These are phyloP conservation scores for Eucalyptus curtisii DNA, from an alignment of 345 rosid species.

Conservation along the genomic window DNA sequence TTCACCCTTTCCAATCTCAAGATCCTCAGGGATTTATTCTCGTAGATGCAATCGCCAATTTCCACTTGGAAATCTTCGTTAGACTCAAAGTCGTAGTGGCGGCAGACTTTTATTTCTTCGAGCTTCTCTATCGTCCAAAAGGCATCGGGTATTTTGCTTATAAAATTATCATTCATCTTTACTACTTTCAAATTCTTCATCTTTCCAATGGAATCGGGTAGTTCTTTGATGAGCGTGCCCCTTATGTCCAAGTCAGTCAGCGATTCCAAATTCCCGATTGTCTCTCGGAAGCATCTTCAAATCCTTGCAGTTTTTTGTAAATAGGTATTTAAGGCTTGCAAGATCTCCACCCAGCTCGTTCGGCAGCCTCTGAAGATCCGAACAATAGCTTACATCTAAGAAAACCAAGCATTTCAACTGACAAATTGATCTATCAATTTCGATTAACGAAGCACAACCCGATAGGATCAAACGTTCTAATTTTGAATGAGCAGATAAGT, in stretches of 20 bases:
- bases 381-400: accelerated
- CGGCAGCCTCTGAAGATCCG: accelerated
- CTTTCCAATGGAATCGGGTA: no score
- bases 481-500: not conserved
- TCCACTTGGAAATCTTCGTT: no score
- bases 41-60: accelerated
- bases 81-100: no score
- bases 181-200: no score
- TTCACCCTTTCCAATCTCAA: accelerated
- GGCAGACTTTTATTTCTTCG: accelerated
- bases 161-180: no score
- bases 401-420: not conserved
- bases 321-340: not conserved
- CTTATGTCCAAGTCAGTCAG: no score
- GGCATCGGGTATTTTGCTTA: no score
- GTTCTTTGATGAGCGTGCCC: no score
- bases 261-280: not conserved
- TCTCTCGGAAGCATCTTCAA: not conserved
- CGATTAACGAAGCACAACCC: accelerated
- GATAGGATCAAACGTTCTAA: accelerated
- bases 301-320: accelerated
- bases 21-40: no score
- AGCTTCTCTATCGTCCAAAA: not conserved
- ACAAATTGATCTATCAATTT: not conserved
- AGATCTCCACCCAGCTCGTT: not conserved